phyloP scores from a whole-genome alignment of 495 filamentous ascomycete genomes.

The Xylaria curta region DNA sequence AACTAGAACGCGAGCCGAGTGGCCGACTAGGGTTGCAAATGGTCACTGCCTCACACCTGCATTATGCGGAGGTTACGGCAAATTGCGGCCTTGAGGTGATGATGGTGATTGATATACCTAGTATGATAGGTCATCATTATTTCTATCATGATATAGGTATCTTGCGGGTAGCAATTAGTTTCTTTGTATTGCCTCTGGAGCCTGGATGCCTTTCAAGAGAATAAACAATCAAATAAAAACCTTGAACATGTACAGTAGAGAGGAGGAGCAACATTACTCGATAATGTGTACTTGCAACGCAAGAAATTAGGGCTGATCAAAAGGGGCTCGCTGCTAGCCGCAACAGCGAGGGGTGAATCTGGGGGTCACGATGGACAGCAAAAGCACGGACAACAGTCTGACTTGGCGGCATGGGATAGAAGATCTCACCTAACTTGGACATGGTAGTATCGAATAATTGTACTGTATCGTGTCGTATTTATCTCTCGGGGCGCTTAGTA shows the following conservation, averaged over 20 bases:
- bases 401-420: slow-evolving; percentile 16
- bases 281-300: neutral
- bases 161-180: neutral
- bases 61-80: slow-evolving; percentile 18
- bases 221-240: neutral
- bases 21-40: slow-evolving; percentile 10
- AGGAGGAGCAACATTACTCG: too few species aligned
- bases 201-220: neutral
- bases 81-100: slow-evolving; percentile 18
- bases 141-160: neutral
- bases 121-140: slow-evolving; percentile 8
- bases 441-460: neutral
- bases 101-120: neutral
- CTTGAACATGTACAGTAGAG: too few species aligned
- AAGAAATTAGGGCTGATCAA: neutral
- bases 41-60: slow-evolving; percentile 26
- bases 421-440: neutral
- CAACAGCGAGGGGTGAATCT: slow-evolving; percentile 10
- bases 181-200: neutral
- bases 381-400: slow-evolving; percentile 24
- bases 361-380: slow-evolving; percentile 26
- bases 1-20: slow-evolving; percentile 14
- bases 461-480: neutral
- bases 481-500: neutral
- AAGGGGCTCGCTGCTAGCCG: slow-evolving; percentile 3